Evolutionary conservation across 257 asterid genomes (phyloP).

Genomic region (Paulownia fortunei): DNA sequence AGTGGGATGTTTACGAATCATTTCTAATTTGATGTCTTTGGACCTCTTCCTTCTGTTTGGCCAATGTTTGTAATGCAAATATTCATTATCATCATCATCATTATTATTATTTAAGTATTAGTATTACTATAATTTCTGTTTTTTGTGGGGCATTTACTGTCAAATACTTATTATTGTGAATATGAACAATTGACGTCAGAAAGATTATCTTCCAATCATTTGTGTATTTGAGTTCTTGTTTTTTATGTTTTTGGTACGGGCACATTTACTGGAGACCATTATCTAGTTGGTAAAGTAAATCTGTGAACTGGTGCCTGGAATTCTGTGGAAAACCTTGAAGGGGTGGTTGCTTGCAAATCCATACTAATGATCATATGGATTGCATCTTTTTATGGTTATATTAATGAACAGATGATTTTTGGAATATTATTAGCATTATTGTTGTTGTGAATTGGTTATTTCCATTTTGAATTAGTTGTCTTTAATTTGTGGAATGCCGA

Average conservation of each 20-base stretch:
- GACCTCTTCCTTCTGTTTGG: constrained; percentile 13
- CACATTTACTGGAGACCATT: neutral
- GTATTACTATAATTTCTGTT: no score
- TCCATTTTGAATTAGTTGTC: neutral
- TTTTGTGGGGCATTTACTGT: neutral
- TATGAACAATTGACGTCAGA: neutral
- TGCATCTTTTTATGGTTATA: neutral
- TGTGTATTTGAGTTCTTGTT: neutral
- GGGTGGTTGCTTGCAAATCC: neutral
- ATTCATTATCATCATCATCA: neutral
- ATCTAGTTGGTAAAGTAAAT: constrained; percentile 1
- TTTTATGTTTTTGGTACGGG: neutral
- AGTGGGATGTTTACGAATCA: neutral
- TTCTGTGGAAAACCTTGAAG: neutral
- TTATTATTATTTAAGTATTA: no score
- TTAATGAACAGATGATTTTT: neutral
- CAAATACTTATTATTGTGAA: constrained; percentile 5
- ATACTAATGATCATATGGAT: constrained; percentile 3
- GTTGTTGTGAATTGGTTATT: neutral
- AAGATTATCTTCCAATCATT: neutral
- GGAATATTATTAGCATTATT: constrained; percentile 5
- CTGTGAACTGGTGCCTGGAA: neutral
- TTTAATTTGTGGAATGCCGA: neutral
- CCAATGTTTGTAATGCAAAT: neutral
- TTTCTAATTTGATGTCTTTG: constrained; percentile 6